Evolutionary conservation across 495 filamentous ascomycete species (phyloP), one percentile per base, ranked within the genome.

Genomic region (Daldinia childiae): DNA sequence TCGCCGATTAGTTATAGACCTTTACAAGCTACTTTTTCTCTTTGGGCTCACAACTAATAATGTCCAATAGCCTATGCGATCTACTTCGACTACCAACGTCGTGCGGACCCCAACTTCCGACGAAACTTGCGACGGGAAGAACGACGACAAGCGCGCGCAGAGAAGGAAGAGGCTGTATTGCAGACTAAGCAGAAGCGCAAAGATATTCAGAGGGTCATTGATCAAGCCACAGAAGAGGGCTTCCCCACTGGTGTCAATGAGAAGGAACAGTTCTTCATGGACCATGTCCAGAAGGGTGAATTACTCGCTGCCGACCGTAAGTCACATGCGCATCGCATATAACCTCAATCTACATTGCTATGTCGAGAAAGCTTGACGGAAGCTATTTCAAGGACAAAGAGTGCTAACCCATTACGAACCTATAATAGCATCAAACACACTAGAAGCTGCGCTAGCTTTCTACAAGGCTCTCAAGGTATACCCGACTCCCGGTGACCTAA

Each of bases 391-490:
- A 21, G 66, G 45, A 72, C 17, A 55, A 52, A 65, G 38, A 65
- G 30, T 17, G 73, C 75, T 79, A 62, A 77, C 62, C 32, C 32
- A 30, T 26, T 3, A 12, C 14, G n/a, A 48, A 43, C 55, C 58
- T 68, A 63, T 76, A 95, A 63, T 76, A 95, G 92, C 90, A 68
- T 80, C 87, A 64, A 87, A 91, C 73, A 87, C 88, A 38, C 72
- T 97, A 34, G 94, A 98, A 54, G 93, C 96, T 54, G 94, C 96
- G 27, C 85, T 98, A 58, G 91, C 90, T 81, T 98, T 99, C 83
- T 99, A 97, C 88, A 94, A 92, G 86, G 95, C 95, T 41, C 86
- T 99, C 74, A 99, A 98, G 86, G 95, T 99, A 38, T 99, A 99
- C 82, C 95, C 95, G 8, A 90, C 93, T 69, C 95, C 95, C 7